Evolutionary conservation across 345 rosid species (phyloP).

Genomic region (Ceriops tagal): DNA sequence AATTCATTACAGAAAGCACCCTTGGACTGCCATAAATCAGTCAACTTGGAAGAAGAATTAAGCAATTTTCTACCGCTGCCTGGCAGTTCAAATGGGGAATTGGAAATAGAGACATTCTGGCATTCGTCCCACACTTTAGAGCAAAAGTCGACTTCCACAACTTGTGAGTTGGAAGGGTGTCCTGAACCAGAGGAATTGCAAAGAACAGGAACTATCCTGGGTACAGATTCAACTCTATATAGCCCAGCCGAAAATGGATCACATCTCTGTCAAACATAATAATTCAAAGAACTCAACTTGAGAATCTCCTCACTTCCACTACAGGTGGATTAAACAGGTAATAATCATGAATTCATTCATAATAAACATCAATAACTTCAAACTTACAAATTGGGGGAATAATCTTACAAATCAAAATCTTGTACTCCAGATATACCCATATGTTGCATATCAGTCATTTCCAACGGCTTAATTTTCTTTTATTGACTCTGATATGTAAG

Average conservation of each 20-base stretch:
- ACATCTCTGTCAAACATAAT: conserved; percentile 14
- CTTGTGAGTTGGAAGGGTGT: conserved; percentile 12
- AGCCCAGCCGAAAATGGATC: conserved; percentile 22
- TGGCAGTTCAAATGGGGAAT: conserved; percentile 30
- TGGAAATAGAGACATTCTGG: conserved; percentile 26
- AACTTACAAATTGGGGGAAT: not conserved
- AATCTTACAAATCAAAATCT: not conserved
- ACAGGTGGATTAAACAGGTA: not conserved
- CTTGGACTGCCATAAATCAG: conserved; percentile 35
- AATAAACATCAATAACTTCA: not conserved
- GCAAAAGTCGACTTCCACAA: conserved; percentile 24
- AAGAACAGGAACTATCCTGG: conserved; percentile 15
- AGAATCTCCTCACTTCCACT: not conserved
- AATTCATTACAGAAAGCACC: conserved; percentile 36
- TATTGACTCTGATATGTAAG: too few species aligned
- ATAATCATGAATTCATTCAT: not conserved
- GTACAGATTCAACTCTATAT: conserved; percentile 12
- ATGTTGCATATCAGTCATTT: not conserved
- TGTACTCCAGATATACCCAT: not conserved
- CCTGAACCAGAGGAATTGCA: conserved; percentile 18
- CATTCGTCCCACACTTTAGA: conserved; percentile 34
- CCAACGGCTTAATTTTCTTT: not conserved
- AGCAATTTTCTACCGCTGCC: conserved; percentile 7
- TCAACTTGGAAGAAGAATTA: conserved; percentile 29
- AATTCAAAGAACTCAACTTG: not conserved